phyloP scores from a whole-genome alignment of 106 monocot genomes.

The Dendrobium huoshanense region DNA sequence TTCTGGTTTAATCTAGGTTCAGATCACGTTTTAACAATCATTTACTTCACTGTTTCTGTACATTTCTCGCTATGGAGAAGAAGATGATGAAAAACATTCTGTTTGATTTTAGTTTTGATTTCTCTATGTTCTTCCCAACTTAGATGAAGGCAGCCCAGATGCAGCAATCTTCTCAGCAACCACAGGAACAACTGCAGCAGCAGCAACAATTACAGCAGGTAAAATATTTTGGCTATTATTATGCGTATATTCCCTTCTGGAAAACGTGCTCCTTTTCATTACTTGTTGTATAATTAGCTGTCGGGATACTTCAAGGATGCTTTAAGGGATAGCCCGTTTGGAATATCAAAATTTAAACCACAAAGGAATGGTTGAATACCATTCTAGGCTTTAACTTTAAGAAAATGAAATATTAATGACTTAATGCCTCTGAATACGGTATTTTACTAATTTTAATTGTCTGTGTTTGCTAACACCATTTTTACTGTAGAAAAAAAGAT shows the following conservation, averaged over 20 bases:
- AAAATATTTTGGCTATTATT: background rate
- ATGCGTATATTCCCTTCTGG: background rate
- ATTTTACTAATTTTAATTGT: background rate
- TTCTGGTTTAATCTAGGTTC: background rate
- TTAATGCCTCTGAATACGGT: background rate
- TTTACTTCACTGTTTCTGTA: background rate
- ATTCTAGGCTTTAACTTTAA: background rate
- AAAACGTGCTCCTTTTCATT: background rate
- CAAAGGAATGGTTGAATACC: background rate
- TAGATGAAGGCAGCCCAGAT: conserved; percentile 70
- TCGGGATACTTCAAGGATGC: background rate
- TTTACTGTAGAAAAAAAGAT: background rate
- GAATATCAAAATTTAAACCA: background rate
- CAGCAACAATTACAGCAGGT: conserved; percentile 83
- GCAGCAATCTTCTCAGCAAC: conserved; percentile 76
- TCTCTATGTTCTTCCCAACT: conserved; percentile 7
- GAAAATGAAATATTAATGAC: background rate
- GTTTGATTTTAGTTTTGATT: conserved; percentile 5
- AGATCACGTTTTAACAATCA: background rate
- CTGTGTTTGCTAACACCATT: background rate
- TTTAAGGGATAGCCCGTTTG: background rate
- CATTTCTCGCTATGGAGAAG: background rate
- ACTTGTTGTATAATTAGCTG: background rate
- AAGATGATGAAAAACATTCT: background rate
- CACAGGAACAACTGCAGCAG: conserved; percentile 66